Base-by-base conservation (phyloP, 2,329 filamentous ascomycete genomes). In the Capronia americana region DNA sequence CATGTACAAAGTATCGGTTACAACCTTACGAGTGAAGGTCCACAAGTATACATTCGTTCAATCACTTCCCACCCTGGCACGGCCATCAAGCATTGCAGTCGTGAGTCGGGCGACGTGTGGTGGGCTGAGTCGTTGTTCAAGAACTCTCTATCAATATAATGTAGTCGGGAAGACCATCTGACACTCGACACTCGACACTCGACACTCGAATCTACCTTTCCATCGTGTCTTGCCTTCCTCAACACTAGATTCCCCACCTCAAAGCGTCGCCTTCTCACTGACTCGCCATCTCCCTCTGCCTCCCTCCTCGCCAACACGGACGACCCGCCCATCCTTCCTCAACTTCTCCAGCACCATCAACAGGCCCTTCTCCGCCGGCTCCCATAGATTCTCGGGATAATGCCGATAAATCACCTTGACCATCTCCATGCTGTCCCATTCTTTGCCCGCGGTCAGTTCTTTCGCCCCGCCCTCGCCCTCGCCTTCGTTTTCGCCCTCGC, bases 351-450 rank as follows among this genome's bases (percentile, higher is more conserved):
- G 77, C 62, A 98, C 90, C 80, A 94, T 91, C 68, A 89, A 68
- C 6, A 97, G 82, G 1, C 93, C 93, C 48, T 85, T 84, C 69
- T 91, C 88, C 0, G 95, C 95, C 8, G 93, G 89, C 11, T 84
- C 75, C 77, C 93, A 91, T 70, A 98, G 81, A 73, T 84, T 87
- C 76, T 91, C 87, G 0, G 91, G 89, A 24, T 96, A 89, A 73
- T 92, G 88, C 61, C 84, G 85, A 77, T 99, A 99, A 38, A 99
- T 92, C 34, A 91, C 81, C 77, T 90, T 91, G n/a, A 97, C 94
- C 69, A 98, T 82, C 65, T 94, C 92, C 85, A 92, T 89, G 8
- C 88, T 84, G 6, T 85, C 87, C 91, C 90, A 92, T 0, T 78
- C 76, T 65, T 79, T 77, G 14, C 73, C 72, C 38, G 74, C 71